Base-by-base conservation (phyloP, 495 filamentous ascomycete genomes). In the Parathielavia hyrcaniae region DNA sequence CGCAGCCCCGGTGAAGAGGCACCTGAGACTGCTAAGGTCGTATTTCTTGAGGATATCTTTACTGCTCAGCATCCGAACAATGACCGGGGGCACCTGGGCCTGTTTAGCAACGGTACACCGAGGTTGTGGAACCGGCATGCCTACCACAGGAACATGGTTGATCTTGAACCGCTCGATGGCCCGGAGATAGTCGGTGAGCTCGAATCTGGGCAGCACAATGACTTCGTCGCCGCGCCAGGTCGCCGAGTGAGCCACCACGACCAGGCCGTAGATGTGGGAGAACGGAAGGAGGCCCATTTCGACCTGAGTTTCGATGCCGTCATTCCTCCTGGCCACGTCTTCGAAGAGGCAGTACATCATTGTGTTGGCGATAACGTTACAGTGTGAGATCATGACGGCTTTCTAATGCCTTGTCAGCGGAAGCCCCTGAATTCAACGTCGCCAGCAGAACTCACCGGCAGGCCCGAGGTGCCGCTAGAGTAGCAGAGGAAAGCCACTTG, bases 301-400 rank as follows among this genome's bases (percentile, higher is more conserved):
- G 4, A 82, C 81, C 48, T 92, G 87, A 0, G 81, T 83, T 35
- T 73, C 71, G 46, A 73, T 57, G 11, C 75, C 73, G 1, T 65
- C 61, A 32, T 76, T 64, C 36, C 64, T 71, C 40, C 71, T 60
- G 5, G 65, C 59, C 1, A 71, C 61, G n/a, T 71, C 66, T 34
- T 92, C 86, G 58, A 73, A 83, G 13, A 76, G 68, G 17, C 65
- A 58, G 55, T 84, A 77, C 63, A 91, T 86, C 63, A 93, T 66
- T 1, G 82, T 79, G 64, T 95, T 96, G 32, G 89, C 83, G 50
- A 96, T 96, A 17, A 95, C 86, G 66, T 96, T 96, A 16, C 77
- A 72, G 71, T 96, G 91, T 14, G 89, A 86, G 60, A 96, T 90
- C 90, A 90, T 95, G 39, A 95, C 90, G 26, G 89, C 90, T 90